These are phyloP conservation scores for Metschnikowia chrysomelidarum DNA, from an alignment of 805 yeast genomes.

Conservation along the genomic window DNA sequence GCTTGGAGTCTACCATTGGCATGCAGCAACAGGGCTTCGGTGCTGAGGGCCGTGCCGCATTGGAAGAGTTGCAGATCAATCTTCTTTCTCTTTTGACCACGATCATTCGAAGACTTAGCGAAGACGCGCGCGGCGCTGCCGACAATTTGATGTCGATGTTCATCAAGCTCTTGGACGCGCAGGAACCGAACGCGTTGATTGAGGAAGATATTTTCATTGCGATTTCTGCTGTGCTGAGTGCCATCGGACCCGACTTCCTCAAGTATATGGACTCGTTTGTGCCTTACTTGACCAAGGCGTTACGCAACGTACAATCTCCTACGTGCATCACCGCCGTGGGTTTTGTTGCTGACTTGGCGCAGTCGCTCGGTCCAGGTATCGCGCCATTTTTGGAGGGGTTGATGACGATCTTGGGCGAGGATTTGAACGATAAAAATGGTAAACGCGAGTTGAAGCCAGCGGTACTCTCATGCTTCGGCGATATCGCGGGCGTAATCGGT, in stretches of 20 bases:
- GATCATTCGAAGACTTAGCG: constrained; percentile 77
- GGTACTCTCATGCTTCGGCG: constrained; percentile 92
- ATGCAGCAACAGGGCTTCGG: constrained; percentile 54
- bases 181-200: constrained; percentile 68
- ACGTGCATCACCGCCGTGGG: constrained; percentile 91
- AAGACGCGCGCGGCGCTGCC: constrained; percentile 62
- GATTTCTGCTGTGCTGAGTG: constrained; percentile 82
- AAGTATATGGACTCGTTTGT: constrained; percentile 78
- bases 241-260: constrained; percentile 67
- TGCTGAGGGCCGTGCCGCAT: constrained; percentile 68
- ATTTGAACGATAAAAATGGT: constrained; percentile 63
- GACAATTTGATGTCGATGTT: constrained; percentile 85
- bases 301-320: constrained; percentile 79
- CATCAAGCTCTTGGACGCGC: constrained; percentile 58
- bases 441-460: constrained; percentile 83
- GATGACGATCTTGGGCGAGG: constrained; percentile 78
- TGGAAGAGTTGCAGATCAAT: constrained; percentile 88
- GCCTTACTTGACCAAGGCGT: constrained; percentile 77
- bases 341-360: constrained; percentile 89
- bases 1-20: constrained; percentile 68
- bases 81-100: constrained; percentile 75
- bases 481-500: constrained; percentile 88
- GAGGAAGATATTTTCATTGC: constrained; percentile 96
- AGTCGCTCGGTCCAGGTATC: constrained; percentile 74
- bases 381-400: constrained; percentile 74